Conservation (phyloP, 2,329 filamentous ascomycete species). For the Didymella keratinophila region DNA sequence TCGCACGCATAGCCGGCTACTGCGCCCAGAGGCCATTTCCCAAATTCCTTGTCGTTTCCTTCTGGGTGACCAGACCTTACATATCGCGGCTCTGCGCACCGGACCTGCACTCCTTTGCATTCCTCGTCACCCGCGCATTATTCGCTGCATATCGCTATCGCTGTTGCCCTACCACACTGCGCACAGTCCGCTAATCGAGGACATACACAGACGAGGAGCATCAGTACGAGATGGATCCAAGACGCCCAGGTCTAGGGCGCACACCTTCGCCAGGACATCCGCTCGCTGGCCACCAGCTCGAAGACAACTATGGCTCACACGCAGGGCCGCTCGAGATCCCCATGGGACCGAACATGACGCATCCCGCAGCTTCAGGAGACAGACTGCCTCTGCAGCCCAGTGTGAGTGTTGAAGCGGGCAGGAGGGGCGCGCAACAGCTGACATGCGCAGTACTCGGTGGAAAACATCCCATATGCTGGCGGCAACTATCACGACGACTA, state of each 20-base stretch:
- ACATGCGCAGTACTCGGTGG: constrained; percentile 69
- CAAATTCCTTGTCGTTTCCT: constrained; percentile 17
- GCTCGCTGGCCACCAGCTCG: constrained; percentile 79
- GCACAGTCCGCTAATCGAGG: constrained; percentile 30
- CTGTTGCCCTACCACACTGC: constrained; percentile 23
- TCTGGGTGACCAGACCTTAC: constrained; percentile 6
- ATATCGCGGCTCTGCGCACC: constrained; percentile 13
- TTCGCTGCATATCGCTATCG: constrained; percentile 19
- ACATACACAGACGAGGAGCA: constrained; percentile 36
- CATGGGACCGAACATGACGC: constrained; percentile 62
- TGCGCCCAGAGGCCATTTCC: constrained; percentile 26
- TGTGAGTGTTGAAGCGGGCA: constrained; percentile 60
- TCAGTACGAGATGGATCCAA: constrained; percentile 59
- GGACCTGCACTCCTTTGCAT: constrained; percentile 13
- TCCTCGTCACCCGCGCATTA: constrained; percentile 22
- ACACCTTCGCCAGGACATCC: constrained; percentile 81
- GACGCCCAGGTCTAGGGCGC: constrained; percentile 53
- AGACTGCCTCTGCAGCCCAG: constrained; percentile 84
- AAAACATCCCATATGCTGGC: constrained; percentile 72
- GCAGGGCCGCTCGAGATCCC: constrained; percentile 72
- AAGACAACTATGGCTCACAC: constrained; percentile 72
- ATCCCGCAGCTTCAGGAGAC: constrained; percentile 70
- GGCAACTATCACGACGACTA: constrained; percentile 65
- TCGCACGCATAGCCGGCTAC: constrained; percentile 20
- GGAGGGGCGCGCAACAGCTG: constrained; percentile 7